Conservation (phyloP, 2,329 filamentous ascomycete species). For the Hypoxylon sp. region DNA sequence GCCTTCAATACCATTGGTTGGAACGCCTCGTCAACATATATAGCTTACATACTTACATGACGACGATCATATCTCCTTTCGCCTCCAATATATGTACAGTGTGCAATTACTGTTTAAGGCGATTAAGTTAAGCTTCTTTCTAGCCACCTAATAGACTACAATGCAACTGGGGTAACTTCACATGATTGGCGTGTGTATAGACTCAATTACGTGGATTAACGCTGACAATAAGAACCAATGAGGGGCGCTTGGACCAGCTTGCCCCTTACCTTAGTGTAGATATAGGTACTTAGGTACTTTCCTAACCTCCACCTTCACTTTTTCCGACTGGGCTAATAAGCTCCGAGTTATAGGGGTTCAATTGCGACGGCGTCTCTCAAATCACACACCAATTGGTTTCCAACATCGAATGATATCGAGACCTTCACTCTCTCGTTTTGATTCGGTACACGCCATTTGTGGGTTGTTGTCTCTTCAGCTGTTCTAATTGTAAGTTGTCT, state of each 20-base stretch:
- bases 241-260: conserved; percentile 20
- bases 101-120: neutral
- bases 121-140: neutral
- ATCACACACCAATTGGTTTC: conserved; percentile 36
- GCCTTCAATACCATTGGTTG: neutral
- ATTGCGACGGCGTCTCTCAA: conserved; percentile 34
- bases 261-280: conserved; percentile 29
- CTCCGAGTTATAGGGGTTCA: conserved; percentile 41
- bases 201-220: conserved; percentile 2
- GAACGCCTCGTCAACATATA: neutral
- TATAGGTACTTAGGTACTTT: neutral
- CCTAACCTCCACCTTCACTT: conserved; percentile 30
- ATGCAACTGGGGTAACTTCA: neutral
- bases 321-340: conserved; percentile 39
- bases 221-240: conserved; percentile 18
- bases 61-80: neutral
- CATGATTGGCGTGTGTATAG: neutral
- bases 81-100: neutral
- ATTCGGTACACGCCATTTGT: conserved; percentile 26
- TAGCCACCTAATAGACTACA: no score
- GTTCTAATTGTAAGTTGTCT: conserved; percentile 25
- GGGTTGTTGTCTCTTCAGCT: conserved; percentile 26
- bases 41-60: neutral
- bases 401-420: conserved; percentile 40
- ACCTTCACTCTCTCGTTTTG: conserved; percentile 5